phyloP scores from a whole-genome alignment of 2,329 filamentous ascomycete species.

The Colletotrichum siamense region DNA sequence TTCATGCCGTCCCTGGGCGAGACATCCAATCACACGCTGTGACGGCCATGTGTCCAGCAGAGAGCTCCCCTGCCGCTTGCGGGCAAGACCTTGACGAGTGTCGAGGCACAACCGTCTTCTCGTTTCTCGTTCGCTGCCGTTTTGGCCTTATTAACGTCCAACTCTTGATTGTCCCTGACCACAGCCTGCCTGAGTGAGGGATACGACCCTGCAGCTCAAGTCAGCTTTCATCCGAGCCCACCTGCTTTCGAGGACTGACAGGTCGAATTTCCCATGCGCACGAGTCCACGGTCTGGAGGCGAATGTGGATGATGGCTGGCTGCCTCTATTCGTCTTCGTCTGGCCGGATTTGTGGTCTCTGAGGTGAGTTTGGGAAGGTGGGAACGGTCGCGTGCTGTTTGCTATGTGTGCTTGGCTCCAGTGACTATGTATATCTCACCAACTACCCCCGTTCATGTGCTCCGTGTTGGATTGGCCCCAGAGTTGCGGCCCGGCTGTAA shows the following conservation, averaged over 20 bases:
- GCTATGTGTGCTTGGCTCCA: not conserved
- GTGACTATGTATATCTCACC: not conserved
- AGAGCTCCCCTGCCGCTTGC: not conserved
- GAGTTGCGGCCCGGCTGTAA: not conserved
- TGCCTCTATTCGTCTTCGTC: not conserved
- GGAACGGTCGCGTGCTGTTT: not conserved
- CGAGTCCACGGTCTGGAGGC: not conserved
- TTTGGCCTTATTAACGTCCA: not conserved
- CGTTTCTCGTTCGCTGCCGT: not conserved
- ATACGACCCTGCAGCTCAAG: not conserved
- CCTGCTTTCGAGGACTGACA: not conserved
- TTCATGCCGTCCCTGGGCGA: not conserved
- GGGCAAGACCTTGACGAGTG: not conserved
- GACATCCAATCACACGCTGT: slow-evolving; percentile 11
- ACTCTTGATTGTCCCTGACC: not conserved
- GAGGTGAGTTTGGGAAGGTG: not conserved
- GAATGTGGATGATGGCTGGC: not conserved
- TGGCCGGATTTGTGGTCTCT: not conserved
- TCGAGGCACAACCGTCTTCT: not conserved
- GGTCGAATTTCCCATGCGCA: not conserved
- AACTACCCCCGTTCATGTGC: not conserved
- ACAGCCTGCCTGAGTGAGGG: not conserved
- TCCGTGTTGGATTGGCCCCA: not conserved
- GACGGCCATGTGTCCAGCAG: not conserved
- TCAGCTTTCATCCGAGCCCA: not conserved